Conservation (phyloP, 2,329 filamentous ascomycete genomes). For the Ophiosphaerella narmari region DNA sequence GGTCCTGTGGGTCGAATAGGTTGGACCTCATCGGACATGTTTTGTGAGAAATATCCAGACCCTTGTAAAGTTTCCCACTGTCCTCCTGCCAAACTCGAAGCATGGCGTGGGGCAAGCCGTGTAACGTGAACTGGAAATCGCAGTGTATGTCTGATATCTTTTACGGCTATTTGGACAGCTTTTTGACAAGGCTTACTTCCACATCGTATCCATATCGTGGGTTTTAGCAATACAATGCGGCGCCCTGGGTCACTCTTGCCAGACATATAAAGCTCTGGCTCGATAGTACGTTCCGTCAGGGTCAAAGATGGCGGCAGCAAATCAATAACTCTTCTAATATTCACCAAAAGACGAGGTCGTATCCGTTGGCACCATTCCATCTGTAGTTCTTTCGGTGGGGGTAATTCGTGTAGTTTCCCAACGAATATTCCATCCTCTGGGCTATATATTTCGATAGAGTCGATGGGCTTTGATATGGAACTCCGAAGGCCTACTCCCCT, state of each 20-base stretch:
- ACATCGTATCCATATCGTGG: slow-evolving; percentile 13
- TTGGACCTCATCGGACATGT: neutral
- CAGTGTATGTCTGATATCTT: slow-evolving; percentile 5
- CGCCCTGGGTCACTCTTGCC: neutral
- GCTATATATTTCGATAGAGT: neutral
- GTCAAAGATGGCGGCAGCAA: neutral
- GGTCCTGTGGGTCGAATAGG: neutral
- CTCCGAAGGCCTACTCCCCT: too few relatives aligned
- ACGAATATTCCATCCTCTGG: slow-evolving; percentile 3
- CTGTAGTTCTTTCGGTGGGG: slow-evolving; percentile 2
- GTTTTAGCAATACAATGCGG: neutral
- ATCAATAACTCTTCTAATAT: neutral
- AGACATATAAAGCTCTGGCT: slow-evolving; percentile 10
- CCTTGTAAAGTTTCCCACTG: too few relatives aligned
- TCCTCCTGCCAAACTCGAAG: neutral
- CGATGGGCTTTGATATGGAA: neutral
- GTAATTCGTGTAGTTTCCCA: slow-evolving; percentile 4
- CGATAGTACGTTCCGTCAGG: slow-evolving; percentile 1
- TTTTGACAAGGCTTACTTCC: slow-evolving; percentile 2
- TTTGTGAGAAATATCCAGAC: neutral
- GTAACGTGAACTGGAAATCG: slow-evolving; percentile 4
- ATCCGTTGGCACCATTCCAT: neutral
- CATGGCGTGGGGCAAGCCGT: slow-evolving; percentile 4
- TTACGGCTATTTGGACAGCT: slow-evolving; percentile 1
- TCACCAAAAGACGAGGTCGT: neutral